A percentile compares a stretch with the other conserved stretches of the same genome.
These are phyloP conservation scores for Sclerotinia borealis DNA, from an alignment of 2,329 filamentous ascomycete species.

Conservation along the genomic window DNA sequence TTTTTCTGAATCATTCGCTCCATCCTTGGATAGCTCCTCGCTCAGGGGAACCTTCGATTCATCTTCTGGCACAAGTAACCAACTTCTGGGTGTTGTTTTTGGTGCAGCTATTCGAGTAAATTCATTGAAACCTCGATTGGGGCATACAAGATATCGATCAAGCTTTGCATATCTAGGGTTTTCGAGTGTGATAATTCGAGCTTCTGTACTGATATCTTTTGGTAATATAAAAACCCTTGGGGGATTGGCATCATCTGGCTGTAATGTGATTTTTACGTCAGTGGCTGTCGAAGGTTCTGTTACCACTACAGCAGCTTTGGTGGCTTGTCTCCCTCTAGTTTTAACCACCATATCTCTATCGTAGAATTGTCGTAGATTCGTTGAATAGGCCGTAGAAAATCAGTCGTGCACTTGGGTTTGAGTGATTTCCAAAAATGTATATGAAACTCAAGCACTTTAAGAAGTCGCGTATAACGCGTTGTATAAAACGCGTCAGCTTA, in stretches of 20 bases:
- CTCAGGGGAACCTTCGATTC: slow-evolving; percentile 13
- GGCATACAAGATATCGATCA: slow-evolving; percentile 56
- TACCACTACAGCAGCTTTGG: slow-evolving; percentile 18
- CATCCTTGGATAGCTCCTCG: slow-evolving; percentile 21
- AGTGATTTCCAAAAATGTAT: neutral
- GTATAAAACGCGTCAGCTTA: neutral
- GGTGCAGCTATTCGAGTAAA: slow-evolving; percentile 53
- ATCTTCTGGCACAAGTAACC: slow-evolving; percentile 42
- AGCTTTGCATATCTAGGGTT: slow-evolving; percentile 51
- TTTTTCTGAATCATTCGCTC: slow-evolving; percentile 16
- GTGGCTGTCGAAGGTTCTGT: slow-evolving; percentile 24
- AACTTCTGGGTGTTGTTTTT: slow-evolving; percentile 51
- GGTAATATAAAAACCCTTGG: slow-evolving; percentile 57
- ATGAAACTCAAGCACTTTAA: neutral
- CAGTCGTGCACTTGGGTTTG: neutral
- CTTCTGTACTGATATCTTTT: slow-evolving; percentile 44
- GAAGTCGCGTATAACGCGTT: slow-evolving; percentile 5
- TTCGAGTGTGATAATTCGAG: slow-evolving; percentile 53
- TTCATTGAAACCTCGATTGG: slow-evolving; percentile 57
- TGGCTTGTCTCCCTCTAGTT: slow-evolving; percentile 26
- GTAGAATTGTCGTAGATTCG: neutral
- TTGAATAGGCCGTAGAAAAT: neutral
- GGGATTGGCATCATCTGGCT: slow-evolving; percentile 35
- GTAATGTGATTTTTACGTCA: slow-evolving; percentile 29
- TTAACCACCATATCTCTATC: slow-evolving; percentile 21